phyloP scores from a whole-genome alignment of 148 eudicot species.

The Euryodendron excelsum region DNA sequence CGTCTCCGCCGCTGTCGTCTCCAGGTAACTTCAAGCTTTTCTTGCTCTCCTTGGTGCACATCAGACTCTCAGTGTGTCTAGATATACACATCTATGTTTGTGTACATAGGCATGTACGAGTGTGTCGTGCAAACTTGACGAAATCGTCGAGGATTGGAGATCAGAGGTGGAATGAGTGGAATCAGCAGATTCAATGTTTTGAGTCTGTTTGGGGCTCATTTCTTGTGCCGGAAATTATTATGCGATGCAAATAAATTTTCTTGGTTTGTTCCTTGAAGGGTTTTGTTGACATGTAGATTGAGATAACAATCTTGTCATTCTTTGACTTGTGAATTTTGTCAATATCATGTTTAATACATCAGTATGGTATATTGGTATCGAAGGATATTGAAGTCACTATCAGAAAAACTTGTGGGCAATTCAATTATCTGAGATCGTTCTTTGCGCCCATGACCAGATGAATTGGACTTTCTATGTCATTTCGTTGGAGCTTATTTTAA shows the following conservation, averaged over 20 bases:
- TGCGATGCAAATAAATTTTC: neutral
- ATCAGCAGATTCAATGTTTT: neutral
- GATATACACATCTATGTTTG: neutral
- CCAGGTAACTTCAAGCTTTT: neutral
- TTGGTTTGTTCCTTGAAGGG: neutral
- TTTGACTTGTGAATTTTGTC: neutral
- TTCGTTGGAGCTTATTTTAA: neutral
- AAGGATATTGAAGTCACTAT: neutral
- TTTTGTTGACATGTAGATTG: neutral
- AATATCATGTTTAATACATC: neutral
- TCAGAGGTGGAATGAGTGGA: neutral
- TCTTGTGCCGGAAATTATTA: neutral
- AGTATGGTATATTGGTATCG: neutral
- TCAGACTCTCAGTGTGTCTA: neutral
- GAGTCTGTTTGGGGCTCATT: neutral
- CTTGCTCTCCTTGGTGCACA: neutral
- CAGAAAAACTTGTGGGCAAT: neutral
- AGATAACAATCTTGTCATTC: neutral
- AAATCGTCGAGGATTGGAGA: constrained; percentile 2
- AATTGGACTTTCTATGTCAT: neutral
- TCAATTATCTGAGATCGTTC: too few species aligned
- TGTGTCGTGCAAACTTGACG: neutral
- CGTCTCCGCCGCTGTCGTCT: neutral
- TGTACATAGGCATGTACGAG: neutral
- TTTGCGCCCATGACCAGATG: neutral